Evolutionary conservation across 1,139 yeast genomes (phyloP), one percentile per base, ranked within the genome.

Genomic region (Magnusiomyces tetraspermus): DNA sequence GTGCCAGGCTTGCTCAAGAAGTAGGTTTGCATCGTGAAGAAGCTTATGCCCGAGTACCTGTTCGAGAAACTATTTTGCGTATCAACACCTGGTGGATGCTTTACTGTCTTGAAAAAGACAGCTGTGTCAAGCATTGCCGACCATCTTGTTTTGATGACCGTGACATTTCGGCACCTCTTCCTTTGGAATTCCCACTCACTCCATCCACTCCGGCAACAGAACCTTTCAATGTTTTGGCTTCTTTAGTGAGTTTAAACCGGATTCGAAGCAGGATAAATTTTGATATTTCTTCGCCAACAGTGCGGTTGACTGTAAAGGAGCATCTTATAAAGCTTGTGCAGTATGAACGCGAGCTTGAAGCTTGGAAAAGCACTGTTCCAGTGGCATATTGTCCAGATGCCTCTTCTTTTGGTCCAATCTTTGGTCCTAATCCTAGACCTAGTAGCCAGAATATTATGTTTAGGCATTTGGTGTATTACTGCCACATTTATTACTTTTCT

Each of bases 21-120:
- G 65, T 83, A 53, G 94, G 94, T 0, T 67, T 85, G 26, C 85
- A 85, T 61, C 68, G 87, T 33, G 68, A 67, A 17, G 87, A 83
- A 58, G 66, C 77, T 1, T 74, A 74, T 50, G 59, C 61, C 8
- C 71, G 74, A 0, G 59, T 79, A 23, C 53, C 73, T 0, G 58
- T 59, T 0, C 68, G 63, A 2, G 83, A 79, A 46, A 70, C 69
- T 5, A 58, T 63, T 3, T 64, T 67, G 11, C 67, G 80, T 31
- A 66, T 77, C 41, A 64, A 66, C 11, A 54, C 81, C 1, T 84
- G 85, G 81, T 78, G 83, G 79, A 57, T 69, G 38, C 75, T 83
- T 55, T 80, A 78, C 57, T 65, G 69, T 47, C 63, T 73, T 45
- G 90, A 84, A 61, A 75, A 76, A 58, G 82, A 78, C 43, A 60